Base-by-base conservation (phyloP, 495 filamentous ascomycete species). In the Elasticomyces elasticus region DNA sequence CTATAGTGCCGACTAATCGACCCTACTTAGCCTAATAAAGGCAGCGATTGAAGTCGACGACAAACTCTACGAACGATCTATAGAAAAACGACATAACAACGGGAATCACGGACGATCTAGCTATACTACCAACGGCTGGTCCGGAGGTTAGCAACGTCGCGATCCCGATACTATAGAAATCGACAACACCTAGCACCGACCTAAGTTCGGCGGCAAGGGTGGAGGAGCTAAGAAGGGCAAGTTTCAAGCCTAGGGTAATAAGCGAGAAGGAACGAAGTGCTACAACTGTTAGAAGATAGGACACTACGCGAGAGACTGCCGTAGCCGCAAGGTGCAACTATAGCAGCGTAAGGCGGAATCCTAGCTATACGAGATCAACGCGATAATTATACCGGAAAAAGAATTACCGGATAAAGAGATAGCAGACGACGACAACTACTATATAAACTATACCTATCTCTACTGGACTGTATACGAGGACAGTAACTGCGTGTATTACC, bases 91-190 rank as follows among this genome's bases (percentile, higher is more conserved):
- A 41, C 27, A 52, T 52, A 40, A n/a, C 23, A 20, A 22, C 25
- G 31, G 49, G 25, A 33, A 7, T 7, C n/a, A n/a, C n/a, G 35
- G 35, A 42, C 49, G 37, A 52, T 52, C 33, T 52, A 42, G 49
- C 31, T 52, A 19, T 41, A 41, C 24, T 11, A 27, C 23, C 15
- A 28, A 31, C 35, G 35, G 33, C 26, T 28, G 24, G 33, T 9
- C 30, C 35, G 35, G 31, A 25, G 23, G 23, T 47, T 23, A 41
- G 20, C 17, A 41, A 41, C 26, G 30, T 17, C 35, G 23, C 33
- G 33, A 52, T 30, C 49, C 33, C 24, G 26, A 52, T 42, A 26
- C 49, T 52, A 52, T 52, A 52, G 49, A 52, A 25, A 22, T 52
- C 37, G 37, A 52, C 35, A 23, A 11, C n/a, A n/a, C n/a, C n/a